A percentile compares a stretch with the other conserved stretches of the same genome.
Conservation (phyloP, 2,329 filamentous ascomycete species). For the Beauveria australis region DNA sequence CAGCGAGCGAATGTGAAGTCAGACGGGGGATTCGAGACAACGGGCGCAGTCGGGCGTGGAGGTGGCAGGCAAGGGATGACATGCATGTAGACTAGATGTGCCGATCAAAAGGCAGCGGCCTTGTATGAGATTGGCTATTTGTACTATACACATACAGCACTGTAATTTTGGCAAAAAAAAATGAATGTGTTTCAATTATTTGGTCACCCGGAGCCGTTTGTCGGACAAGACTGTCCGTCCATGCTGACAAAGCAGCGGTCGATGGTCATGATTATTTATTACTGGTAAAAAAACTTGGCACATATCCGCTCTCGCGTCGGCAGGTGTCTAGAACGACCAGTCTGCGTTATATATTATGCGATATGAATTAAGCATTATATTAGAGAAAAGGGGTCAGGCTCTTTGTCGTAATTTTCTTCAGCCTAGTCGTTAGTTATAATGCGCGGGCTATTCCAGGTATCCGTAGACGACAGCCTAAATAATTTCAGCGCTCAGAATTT, state of each 20-base stretch:
- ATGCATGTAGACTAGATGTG: conserved; percentile 5
- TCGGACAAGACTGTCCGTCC: too few relatives aligned
- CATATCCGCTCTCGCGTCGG: neutral
- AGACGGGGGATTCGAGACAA: neutral
- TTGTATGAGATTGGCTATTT: conserved; percentile 7
- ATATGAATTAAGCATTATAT: too few relatives aligned
- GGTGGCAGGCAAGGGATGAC: neutral
- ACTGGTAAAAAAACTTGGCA: neutral
- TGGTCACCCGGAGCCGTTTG: too few relatives aligned
- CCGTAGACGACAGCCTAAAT: too few relatives aligned
- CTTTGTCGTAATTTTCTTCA: too few relatives aligned
- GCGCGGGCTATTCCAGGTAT: too few relatives aligned
- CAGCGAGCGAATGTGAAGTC: neutral
- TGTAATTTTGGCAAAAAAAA: neutral
- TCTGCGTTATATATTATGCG: too few relatives aligned
- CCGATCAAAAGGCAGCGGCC: neutral
- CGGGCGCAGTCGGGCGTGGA: neutral
- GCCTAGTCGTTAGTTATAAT: too few relatives aligned
- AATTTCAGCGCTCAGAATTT: too few relatives aligned
- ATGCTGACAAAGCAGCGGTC: neutral
- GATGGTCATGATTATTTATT: neutral
- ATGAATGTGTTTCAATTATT: too few relatives aligned
- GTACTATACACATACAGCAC: conserved; percentile 8
- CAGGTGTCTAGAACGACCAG: neutral
- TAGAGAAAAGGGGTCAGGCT: neutral